Evolutionary conservation across 768 basidiomycete genomes (phyloP), one percentile per base, ranked within the genome.

Genomic region (Daedaleopsis sinensis): DNA sequence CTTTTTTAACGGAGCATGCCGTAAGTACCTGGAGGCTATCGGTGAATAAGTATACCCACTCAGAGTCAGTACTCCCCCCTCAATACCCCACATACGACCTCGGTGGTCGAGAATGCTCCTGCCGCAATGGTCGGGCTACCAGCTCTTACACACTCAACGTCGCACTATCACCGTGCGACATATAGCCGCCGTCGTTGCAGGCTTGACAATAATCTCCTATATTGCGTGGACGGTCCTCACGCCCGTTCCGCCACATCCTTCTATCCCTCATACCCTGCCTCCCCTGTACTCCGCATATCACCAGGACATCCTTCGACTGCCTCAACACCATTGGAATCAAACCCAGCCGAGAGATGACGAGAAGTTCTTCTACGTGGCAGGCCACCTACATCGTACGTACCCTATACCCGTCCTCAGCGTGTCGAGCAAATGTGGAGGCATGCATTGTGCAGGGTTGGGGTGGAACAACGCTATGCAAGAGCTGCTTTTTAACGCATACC

Each of bases 381-480:
- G 39, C 84, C 75, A 61, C 19, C 10, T 23, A 37, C 24, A 18
- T n/a, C 32, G 52, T 23, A 19, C 38, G 39, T 42, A 5, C 27
- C 27, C 27, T 32, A 32, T 32, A 32, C 27, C 4, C 27, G 27
- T 32, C 27, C 27, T 32, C 27, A 32, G 27, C 27, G 27, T 7
- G 27, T 3, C 27, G 27, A 32, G 27, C 39, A 13, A 42, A 42
- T 18, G 39, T 42, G 39, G 39, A 42, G 79, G 78, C 70, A 42
- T 73, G 71, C 39, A 42, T 42, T 4, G 39, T 42, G 18, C 39
- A 42, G 39, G 39, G 39, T 11, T 42, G 4, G 79, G 78, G 5
- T 79, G 73, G 74, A 78, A 78, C 42, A 78, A 79, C 52, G 68
- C 72, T 23, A 72, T 78, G 77, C 78, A 78, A 58, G 77, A 79